Evolutionary conservation across 2,329 filamentous ascomycete genomes (phyloP).

Genomic region (Ophiostoma angusticollis): DNA sequence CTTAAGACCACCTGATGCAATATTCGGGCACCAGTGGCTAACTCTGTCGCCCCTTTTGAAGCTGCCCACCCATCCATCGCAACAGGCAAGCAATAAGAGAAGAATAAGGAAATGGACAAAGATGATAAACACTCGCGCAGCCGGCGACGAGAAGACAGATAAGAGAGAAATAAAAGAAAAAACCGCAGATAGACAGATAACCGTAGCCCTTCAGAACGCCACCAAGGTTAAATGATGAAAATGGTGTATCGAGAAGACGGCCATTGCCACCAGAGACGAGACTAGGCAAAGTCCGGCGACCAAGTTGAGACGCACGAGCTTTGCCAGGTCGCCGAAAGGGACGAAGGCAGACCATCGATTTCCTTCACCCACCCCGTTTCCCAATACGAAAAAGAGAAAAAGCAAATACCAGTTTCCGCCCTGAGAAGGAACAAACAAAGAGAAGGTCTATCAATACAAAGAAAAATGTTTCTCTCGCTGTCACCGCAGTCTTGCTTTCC

Average conservation of each 20-base stretch:
- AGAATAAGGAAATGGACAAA: neutral
- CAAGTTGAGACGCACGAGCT: neutral
- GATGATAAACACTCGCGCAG: neutral
- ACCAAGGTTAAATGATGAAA: slow-evolving; percentile 1
- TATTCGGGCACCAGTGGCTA: neutral
- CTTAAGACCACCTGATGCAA: neutral
- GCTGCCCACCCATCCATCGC: no score
- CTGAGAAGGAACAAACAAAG: slow-evolving; percentile 11
- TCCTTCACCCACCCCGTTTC: neutral
- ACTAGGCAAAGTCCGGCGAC: neutral
- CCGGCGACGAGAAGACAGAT: neutral
- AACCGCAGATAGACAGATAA: slow-evolving; percentile 3
- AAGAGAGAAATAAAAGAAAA: neutral
- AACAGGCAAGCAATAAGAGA: neutral
- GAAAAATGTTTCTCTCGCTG: slow-evolving; percentile 17
- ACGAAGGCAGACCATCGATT: neutral
- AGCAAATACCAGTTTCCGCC: slow-evolving; percentile 5
- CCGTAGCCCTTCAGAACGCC: slow-evolving; percentile 7
- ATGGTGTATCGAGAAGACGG: neutral
- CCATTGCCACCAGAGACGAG: no score
- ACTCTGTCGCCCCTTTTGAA: slow-evolving; percentile 4
- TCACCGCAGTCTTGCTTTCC: slow-evolving; percentile 9
- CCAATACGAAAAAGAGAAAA: neutral
- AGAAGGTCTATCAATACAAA: slow-evolving; percentile 22
- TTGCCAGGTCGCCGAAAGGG: neutral